Base-by-base conservation (phyloP, 2,329 filamentous ascomycete species). In the Arachnomyces sp. region DNA sequence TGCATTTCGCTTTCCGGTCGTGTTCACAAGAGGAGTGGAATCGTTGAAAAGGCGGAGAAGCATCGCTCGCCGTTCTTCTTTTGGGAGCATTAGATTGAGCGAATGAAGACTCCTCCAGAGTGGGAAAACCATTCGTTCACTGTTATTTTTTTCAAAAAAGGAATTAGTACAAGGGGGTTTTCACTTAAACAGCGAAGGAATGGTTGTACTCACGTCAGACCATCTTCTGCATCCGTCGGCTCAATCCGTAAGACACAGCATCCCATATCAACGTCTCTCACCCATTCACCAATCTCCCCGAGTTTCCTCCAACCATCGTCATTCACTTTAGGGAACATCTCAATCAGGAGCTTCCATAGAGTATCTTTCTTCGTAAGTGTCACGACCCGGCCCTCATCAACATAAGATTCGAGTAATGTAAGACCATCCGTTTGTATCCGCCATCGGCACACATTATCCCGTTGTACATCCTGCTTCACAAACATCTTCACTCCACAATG, bases 401-500 rank as follows among this genome's bases (percentile, higher is more conserved):
- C 82, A 74, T 93, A 96, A 17, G 86, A 85, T 57, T 95, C 85
- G 28, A 95, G 73, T 50, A 98, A 88, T 7, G 84, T 80, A 68
- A 98, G 80, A 16, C 92, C 92, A 64, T 98, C 92, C 9, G 83
- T 85, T 71, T 98, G 92, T 53, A 98, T 92, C 34, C 92, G 80
- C 92, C 92, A 98, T 43, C 83, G 78, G 69, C 89, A 95, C 28
- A 92, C 84, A 40, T 89, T 83, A 28, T 83, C 81, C 4, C 82
- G 84, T 44, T 94, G 89, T 0, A 86, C 84, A 56, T 95, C 88
- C 63, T 96, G 90, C 71, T 94, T 95, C 72, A 96, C 92, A 61
- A 94, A 98, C 87, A 96, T 96, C 68, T 94, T 94, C 28, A 98
- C 89, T 48, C 92, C 92, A 37, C 84, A 90, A 65, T 98, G 92